phyloP scores from a whole-genome alignment of 2,329 filamentous ascomycete genomes.

The Xylariaceae sp. region DNA sequence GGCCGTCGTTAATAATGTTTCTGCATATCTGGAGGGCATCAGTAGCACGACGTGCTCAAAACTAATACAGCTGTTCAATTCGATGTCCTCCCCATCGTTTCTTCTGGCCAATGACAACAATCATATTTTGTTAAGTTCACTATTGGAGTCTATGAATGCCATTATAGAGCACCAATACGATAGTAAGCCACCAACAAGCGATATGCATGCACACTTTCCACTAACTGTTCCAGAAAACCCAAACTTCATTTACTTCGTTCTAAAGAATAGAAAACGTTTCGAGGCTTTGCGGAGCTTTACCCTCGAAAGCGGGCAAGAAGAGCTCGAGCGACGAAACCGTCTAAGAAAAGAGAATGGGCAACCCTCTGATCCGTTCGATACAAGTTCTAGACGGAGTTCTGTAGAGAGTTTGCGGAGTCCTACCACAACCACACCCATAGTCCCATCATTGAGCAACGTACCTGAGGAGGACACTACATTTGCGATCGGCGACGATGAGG shows the following conservation, averaged over 20 bases:
- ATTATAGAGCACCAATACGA: slow-evolving; percentile 88
- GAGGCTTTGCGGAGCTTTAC: slow-evolving; percentile 88
- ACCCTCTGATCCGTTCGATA: slow-evolving; percentile 57
- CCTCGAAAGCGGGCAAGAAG: slow-evolving; percentile 87
- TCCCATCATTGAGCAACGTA: slow-evolving; percentile 68
- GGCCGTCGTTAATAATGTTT: slow-evolving; percentile 92
- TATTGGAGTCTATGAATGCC: slow-evolving; percentile 88
- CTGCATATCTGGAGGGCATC: slow-evolving; percentile 81
- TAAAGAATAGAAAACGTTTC: slow-evolving; percentile 82
- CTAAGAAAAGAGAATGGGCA: slow-evolving; percentile 68
- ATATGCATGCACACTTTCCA: not conserved
- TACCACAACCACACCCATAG: slow-evolving; percentile 58
- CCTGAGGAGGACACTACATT: slow-evolving; percentile 83
- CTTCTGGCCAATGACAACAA: slow-evolving; percentile 92
- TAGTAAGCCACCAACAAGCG: slow-evolving; percentile 56
- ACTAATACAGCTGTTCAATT: slow-evolving; percentile 84
- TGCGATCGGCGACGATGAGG: slow-evolving; percentile 86
- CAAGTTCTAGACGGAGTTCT: slow-evolving; percentile 64
- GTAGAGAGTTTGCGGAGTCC: slow-evolving; percentile 73
- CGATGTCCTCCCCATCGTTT: slow-evolving; percentile 93
- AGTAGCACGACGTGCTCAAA: slow-evolving; percentile 79
- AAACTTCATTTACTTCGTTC: slow-evolving; percentile 78
- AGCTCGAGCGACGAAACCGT: slow-evolving; percentile 81
- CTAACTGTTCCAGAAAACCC: slow-evolving; percentile 69
- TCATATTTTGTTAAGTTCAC: slow-evolving; percentile 77